Percentiles rank a stretch among this genome's conserved stretches.
These are phyloP conservation scores for Trichosporon asahii DNA, from an alignment of 1,284 basidiomycete species.

Conservation along the genomic window DNA sequence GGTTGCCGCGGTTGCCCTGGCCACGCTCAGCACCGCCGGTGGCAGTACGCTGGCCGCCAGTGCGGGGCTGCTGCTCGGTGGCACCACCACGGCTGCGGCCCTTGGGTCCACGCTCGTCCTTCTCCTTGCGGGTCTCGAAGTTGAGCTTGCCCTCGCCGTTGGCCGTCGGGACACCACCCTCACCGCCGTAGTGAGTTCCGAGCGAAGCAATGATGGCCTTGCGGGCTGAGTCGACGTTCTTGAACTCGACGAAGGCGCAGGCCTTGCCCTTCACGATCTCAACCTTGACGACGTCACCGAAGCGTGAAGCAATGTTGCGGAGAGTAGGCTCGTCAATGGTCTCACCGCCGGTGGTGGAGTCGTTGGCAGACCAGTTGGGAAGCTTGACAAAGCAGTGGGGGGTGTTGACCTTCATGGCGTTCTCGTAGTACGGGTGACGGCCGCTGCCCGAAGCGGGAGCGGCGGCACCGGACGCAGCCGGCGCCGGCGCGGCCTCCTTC, in stretches of 20 bases:
- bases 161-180: constrained; percentile 70
- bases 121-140: constrained; percentile 86
- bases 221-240: constrained; percentile 70
- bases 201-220: constrained; percentile 77
- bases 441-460: constrained; percentile 13
- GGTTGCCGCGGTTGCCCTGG: constrained; percentile 10
- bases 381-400: constrained; percentile 81
- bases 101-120: constrained; percentile 60
- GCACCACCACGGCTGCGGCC: constrained; percentile 21
- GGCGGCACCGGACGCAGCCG: constrained; percentile 29
- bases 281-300: constrained; percentile 81
- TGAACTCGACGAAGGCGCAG: constrained; percentile 93
- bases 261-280: constrained; percentile 85
- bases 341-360: constrained; percentile 67
- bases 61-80: constrained; percentile 14
- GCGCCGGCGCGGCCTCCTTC: constrained; percentile 16
- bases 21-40: constrained; percentile 15
- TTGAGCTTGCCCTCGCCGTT: constrained; percentile 61
- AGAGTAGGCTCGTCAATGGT: constrained; percentile 64
- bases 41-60: constrained; percentile 15
- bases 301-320: constrained; percentile 62
- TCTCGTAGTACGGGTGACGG: constrained; percentile 57
- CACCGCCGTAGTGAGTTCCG: constrained; percentile 66
- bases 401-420: constrained; percentile 63
- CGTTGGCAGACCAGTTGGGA: constrained; percentile 50